Base-by-base conservation (phyloP, 1,284 basidiomycete species). In the Trametes polyzona region DNA sequence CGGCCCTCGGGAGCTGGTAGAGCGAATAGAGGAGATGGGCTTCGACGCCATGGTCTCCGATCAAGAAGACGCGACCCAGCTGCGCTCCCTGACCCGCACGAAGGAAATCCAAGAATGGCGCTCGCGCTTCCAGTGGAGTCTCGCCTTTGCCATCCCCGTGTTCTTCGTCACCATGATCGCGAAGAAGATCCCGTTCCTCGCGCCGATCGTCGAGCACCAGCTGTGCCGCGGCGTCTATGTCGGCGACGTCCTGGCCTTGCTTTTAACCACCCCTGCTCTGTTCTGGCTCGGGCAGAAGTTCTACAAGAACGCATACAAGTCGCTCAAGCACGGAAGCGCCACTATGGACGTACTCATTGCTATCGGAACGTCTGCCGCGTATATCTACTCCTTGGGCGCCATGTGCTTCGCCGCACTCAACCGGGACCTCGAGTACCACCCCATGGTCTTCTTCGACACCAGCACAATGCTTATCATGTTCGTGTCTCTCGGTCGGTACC, bases 401-500 rank as follows among this genome's bases (percentile, higher is more conserved):
- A 85, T 98, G 79, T 62, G 92, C 64, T 78, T 80, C 43, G 86
- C 89, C 32, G 78, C 85, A 21, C 85, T 90, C 75, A 83, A 85
- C 66, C 70, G 76, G 3, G 81, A 85, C 5, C 79, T 86, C 0
- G 82, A 83, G 52, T 92, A 83, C 70, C 87, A 83, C 33, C 96
- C 97, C 0, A 84, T 92, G 69, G 87, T 95, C 29, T 99, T 98
- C 78, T 99, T 99, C 76, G 97, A 99, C 76, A 99, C 97, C 1
- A 96, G 93, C 67, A 97, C 96, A 16, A 99, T 99, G 97, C 80
- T 99, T 56, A 92, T 99, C 81, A 95, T 90, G 74, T 99, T 99
- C 71, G 93, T 98, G 65, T 95, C 94, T 4, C 84, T 99, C 27
- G 97, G 96, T 1, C 87, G 97, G 36, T 98, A 92, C 75, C 83